phyloP scores from a whole-genome alignment of 108 stramenopile genomes.

The Cyclotella cryptica region DNA sequence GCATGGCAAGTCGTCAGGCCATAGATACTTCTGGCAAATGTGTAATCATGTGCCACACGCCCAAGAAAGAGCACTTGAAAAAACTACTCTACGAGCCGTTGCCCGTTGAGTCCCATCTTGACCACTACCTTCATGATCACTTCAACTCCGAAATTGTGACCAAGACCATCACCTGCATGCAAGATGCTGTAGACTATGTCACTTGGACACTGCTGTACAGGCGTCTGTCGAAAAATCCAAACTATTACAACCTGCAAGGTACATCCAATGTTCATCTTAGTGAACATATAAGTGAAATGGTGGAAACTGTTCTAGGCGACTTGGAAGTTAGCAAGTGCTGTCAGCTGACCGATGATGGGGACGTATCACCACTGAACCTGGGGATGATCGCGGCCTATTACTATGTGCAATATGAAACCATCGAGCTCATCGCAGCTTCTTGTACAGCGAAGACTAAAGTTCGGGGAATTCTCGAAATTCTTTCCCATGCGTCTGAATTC shows the following conservation, averaged over 20 bases:
- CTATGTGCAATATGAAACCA: slow-evolving; percentile 95
- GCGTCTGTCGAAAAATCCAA: slow-evolving; percentile 98
- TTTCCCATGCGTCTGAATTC: slow-evolving; percentile 94
- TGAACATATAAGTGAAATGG: slow-evolving; percentile 98
- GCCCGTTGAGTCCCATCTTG: slow-evolving; percentile 97
- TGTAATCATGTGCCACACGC: slow-evolving; percentile 92
- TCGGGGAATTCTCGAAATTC: slow-evolving; percentile 93
- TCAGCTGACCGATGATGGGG: slow-evolving; percentile 92
- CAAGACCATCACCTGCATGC: slow-evolving; percentile 94
- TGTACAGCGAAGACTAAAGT: slow-evolving; percentile 96
- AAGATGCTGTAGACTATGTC: slow-evolving; percentile 98
- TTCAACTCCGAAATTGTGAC: slow-evolving; percentile 97
- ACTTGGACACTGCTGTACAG: slow-evolving; percentile 99
- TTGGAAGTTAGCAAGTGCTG: slow-evolving; percentile 94
- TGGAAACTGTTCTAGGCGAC: slow-evolving; percentile 95
- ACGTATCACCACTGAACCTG: slow-evolving; percentile 94
- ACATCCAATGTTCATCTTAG: slow-evolving; percentile 92
- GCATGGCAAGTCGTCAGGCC: slow-evolving; percentile 79
- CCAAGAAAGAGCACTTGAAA: slow-evolving; percentile 94
- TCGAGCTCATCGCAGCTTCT: slow-evolving; percentile 96
- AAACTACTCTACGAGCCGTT: slow-evolving; percentile 96
- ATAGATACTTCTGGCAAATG: slow-evolving; percentile 80
- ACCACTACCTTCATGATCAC: slow-evolving; percentile 96
- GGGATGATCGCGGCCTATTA: slow-evolving; percentile 99
- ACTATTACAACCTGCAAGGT: slow-evolving; percentile 96